Evolutionary conservation across 805 yeast genomes (phyloP), one percentile per base, ranked within the genome.

Genomic region (Metschnikowia colocasiae): DNA sequence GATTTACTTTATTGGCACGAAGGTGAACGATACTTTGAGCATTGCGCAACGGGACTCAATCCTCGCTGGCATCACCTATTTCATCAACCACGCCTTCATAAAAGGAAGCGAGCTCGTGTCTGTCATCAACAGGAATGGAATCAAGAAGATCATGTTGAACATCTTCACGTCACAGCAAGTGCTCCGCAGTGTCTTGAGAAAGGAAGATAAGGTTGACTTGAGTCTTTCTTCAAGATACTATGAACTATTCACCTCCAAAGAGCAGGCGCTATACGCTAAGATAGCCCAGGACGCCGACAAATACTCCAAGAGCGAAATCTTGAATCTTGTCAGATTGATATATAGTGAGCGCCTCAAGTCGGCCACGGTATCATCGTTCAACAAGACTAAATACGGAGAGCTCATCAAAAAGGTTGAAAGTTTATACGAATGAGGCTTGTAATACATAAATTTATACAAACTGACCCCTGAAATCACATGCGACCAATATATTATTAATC

Each of bases 91-190:
- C 46, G 60, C 80, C 25, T 64, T 82, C 40, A 75, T 85, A 4
- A 62, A 62, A 27, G 84, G 81, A 18, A 76, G 86, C 4, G 67
- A 68, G 22, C 63, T 75, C 45, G 69, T 86, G 7, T 62, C 63
- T 18, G 73, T 69, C 40, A 68, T 83, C 56, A 83, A 82, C 60
- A 65, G 66, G 16, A 73, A 76, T 50, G 91, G 92, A 29, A 71
- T 83, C 46, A 75, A 78, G 54, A 76, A 79, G 53, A 67, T 85
- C 50, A 66, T 79, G 49, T 69, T 80, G 54, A 85, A 85, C 59
- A 79, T 85, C 18, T 71, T 80, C 44, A 81, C 85, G 0, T 63
- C 85, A 36, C 89, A 83, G 64, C 91, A 85, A 60, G 78, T 82
- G 76, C 71, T 85, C 47, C 74, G 85, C 49, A 80, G 78, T 49